Base-by-base conservation (phyloP, 2,329 filamentous ascomycete genomes). In the Arthrinium phaeospermum region DNA sequence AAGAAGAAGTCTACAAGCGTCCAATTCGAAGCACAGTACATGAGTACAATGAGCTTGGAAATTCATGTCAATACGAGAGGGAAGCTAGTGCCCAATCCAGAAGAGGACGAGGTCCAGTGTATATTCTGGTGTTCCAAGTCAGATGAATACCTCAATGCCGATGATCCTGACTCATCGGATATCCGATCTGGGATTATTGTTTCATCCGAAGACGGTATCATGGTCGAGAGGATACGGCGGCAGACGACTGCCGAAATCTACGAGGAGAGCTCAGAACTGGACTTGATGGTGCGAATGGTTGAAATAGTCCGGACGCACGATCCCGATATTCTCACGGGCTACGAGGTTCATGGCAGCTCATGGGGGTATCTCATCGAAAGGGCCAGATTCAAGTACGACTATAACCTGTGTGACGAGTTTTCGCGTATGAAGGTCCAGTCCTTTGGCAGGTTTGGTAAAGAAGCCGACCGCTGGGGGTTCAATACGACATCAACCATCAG, bases 361-460 rank as follows among this genome's bases (percentile, higher is more conserved):
- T 99, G 96, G 96, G 96, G 97, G 1, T 99, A 97, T 81, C 82
- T 99, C 49, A 96, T 98, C 68, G 96, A 99, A 83, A 90, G 96
- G 70, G 95, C 96, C 16, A 88, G 93, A 44, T 82, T 93, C 74
- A 94, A 95, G 80, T 98, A 96, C 78, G 95, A 97, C 74, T 96
- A 94, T 80, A 92, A 98, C 77, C 86, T 99, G 4, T 97, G 94
- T 76, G 93, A 97, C 75, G 95, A 98, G 79, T 90, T 99, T 74
- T 97, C 95, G 0, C 90, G 96, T 30, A 94, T 97, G 86, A 97
- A 94, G 79, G 89, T 89, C 6, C 91, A 96, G 76, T 94, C 94
- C 0, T 92, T 95, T 79, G 94, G 94, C 3, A 90, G 92, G 71
- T 95, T 95, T 78, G 94, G 94, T 27, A 97, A 94, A 81, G 94